These are phyloP conservation scores for Phytophthora constricta DNA, from an alignment of 352 stramenopile genomes.

Conservation along the genomic window DNA sequence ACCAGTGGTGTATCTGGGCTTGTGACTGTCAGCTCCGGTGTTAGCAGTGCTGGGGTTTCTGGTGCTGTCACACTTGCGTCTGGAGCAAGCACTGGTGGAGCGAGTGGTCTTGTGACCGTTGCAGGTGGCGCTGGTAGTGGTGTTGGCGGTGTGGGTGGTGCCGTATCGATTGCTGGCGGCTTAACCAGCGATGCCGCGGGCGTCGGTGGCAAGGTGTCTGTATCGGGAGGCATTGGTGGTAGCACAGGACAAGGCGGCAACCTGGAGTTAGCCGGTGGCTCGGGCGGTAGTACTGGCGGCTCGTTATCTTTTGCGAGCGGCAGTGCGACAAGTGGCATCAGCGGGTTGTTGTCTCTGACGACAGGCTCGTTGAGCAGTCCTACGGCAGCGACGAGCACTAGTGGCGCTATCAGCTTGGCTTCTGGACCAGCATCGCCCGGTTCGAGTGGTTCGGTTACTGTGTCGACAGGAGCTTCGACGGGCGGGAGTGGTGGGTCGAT, in stretches of 20 bases:
- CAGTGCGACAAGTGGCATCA: too few species aligned
- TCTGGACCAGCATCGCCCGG: constrained; percentile 33
- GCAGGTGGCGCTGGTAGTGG: constrained; percentile 39
- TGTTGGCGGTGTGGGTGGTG: constrained; percentile 35
- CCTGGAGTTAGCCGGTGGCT: constrained; percentile 19
- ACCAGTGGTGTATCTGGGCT: constrained; percentile 34
- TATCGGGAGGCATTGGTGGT: constrained; percentile 6
- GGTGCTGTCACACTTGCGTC: constrained; percentile 46
- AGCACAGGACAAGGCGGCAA: constrained; percentile 12
- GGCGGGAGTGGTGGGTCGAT: constrained; percentile 19
- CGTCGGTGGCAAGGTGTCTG: constrained; percentile 18
- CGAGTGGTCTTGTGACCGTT: constrained; percentile 49
- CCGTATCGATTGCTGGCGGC: constrained; percentile 33
- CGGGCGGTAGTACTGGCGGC: constrained; percentile 24
- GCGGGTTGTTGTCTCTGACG: constrained; percentile 24
- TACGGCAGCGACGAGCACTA: constrained; percentile 21
- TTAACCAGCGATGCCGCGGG: constrained; percentile 14
- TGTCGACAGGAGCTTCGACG: constrained; percentile 16
- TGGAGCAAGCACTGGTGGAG: constrained; percentile 33
- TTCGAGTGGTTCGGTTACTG: constrained; percentile 28
- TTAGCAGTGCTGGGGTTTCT: constrained; percentile 34
- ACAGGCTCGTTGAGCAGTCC: constrained; percentile 21
- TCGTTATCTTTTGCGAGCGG: constrained; percentile 29
- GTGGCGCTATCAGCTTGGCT: constrained; percentile 36
- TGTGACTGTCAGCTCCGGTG: constrained; percentile 26